phyloP scores from a whole-genome alignment of 768 basidiomycete genomes.

The Glaciozyma antarctica region DNA sequence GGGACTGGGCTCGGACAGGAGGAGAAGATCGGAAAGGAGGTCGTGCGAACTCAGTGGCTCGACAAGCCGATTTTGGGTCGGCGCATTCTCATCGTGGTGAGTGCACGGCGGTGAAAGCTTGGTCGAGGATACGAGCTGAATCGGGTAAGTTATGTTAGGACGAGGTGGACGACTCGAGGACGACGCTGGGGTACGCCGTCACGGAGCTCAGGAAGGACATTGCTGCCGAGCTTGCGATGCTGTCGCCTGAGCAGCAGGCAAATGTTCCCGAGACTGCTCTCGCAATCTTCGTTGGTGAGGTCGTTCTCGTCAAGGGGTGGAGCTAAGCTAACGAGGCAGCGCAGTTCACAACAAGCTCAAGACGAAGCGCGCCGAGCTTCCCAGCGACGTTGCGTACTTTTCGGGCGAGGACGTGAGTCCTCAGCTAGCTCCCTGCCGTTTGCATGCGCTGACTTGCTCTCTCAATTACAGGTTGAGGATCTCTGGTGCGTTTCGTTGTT shows the following conservation, averaged over 20 bases:
- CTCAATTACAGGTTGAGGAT: no score
- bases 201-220: constrained; percentile 84
- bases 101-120: constrained; percentile 1
- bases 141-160: constrained; percentile 23
- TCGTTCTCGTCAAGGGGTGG: background rate
- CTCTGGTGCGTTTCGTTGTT: constrained; percentile 27
- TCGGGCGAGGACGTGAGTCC: constrained; percentile 54
- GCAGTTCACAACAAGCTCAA: constrained; percentile 83
- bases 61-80: constrained; percentile 52
- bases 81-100: constrained; percentile 62
- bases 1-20: background rate
- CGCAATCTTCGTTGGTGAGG: constrained; percentile 68
- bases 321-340: background rate
- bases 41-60: constrained; percentile 93
- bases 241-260: constrained; percentile 40
- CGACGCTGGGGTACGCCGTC: constrained; percentile 64
- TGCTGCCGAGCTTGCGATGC: constrained; percentile 36
- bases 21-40: constrained; percentile 54
- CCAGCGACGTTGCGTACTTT: constrained; percentile 61
- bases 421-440: background rate
- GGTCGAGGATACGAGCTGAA: background rate
- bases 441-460: background rate
- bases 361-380: constrained; percentile 66
- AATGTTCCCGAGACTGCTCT: constrained; percentile 67
- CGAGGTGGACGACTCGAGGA: constrained; percentile 44